Conservation (phyloP, 495 filamentous ascomycete species). For the Cryomyces minteri region DNA sequence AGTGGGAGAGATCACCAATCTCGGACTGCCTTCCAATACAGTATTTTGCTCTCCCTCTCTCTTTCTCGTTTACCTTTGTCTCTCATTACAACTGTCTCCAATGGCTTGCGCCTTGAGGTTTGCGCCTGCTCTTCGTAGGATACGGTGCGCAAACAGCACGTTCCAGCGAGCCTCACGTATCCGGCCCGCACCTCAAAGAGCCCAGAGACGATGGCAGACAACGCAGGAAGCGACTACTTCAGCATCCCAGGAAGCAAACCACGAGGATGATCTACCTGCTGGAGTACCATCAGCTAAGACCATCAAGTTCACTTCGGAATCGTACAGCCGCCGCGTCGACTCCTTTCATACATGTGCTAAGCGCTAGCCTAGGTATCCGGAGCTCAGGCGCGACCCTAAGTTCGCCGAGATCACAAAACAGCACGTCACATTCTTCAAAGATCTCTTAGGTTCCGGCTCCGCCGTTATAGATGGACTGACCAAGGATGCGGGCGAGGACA, state of each 20-base stretch:
- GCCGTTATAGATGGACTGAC: conserved; percentile 76
- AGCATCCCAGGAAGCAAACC: conserved; percentile 18
- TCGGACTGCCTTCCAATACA: too few relatives aligned
- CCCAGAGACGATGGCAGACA: conserved; percentile 9
- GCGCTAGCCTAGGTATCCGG: conserved; percentile 40
- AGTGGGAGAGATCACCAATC: too few relatives aligned
- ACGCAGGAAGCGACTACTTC: conserved; percentile 9
- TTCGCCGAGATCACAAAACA: conserved; percentile 48
- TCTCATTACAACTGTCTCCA: background rate
- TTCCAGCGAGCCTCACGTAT: background rate
- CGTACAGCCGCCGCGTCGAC: conserved; percentile 20
- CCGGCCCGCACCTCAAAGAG: conserved; percentile 2
- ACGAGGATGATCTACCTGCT: conserved; percentile 15
- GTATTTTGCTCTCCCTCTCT: too few relatives aligned
- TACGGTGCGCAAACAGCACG: conserved; percentile 1
- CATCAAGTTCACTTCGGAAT: conserved; percentile 62
- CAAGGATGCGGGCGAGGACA: conserved; percentile 44
- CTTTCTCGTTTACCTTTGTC: background rate
- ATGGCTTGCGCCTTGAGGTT: conserved; percentile 12
- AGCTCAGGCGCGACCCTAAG: conserved; percentile 55
- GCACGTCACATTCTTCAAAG: conserved; percentile 65
- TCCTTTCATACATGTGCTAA: background rate
- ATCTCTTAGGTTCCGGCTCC: conserved; percentile 51
- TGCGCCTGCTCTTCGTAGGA: conserved; percentile 7
- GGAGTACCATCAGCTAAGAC: conserved; percentile 24